Base-by-base conservation (phyloP, 805 yeast species). In the Cyberlindnera maclurae region DNA sequence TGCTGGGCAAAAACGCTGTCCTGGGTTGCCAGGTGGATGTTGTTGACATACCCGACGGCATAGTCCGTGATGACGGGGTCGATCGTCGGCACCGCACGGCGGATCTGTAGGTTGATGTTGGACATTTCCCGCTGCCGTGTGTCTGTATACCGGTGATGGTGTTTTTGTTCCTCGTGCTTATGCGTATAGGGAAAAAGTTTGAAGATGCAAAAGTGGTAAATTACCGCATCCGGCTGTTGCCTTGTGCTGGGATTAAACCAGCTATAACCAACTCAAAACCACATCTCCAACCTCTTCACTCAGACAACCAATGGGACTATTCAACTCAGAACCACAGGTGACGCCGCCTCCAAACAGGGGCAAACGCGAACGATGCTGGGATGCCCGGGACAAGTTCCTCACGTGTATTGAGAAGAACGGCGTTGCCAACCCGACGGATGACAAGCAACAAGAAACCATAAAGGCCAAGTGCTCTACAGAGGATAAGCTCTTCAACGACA, bases 11-110 rank as follows among this genome's bases (percentile, higher is more conserved):
- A 66, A n/a, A 85, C 93, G 24, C 88, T 78, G 59, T 88, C 95
- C 47, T 77, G 80, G 0, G 93, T 86, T 15, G 84, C 70, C 36
- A 67, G 69, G n/a, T 87, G 77, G 15, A 93, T 65, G 63, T 88
- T 89, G 42, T 82, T 80, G 39, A 87, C 82, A 52, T 89, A 93
- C 1, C 98, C 98, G 29, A 82, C 81, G 4, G 95, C 94, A 58
- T 93, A 93, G 45, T 88, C 93, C 12, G 70, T 72, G 15, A 93
- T 95, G 10, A 88, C 77, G 1, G 89, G 80, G 54, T 93, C 98
- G 33, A 93, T 72, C 0, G 82, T 68, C 3, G 95, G 89, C 4
- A 80, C 93, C 0, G 96, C 90, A 59, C 82, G 85, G 44, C 96
- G 82, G 7, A 89, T 78, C 56, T 82, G 87, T 3, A 67, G 50